A percentile compares a stretch with the other conserved stretches of the same genome.
Conservation (phyloP, 2,329 filamentous ascomycete species). For the Penicillium sp. region DNA sequence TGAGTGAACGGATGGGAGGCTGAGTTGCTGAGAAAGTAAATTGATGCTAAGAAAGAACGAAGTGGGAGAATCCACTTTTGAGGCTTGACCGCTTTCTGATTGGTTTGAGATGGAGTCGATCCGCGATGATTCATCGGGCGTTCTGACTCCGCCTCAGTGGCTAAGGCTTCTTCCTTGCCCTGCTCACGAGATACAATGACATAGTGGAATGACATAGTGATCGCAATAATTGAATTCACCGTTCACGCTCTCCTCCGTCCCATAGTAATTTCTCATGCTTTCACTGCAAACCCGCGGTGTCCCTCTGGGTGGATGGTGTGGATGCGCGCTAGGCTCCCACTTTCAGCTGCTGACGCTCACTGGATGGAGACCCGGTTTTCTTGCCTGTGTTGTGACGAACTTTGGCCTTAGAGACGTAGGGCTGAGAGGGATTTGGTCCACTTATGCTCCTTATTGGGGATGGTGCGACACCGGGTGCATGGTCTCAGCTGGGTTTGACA, state of each 20-base stretch:
- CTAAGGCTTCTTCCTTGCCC: neutral
- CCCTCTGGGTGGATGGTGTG: neutral
- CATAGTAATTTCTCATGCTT: neutral
- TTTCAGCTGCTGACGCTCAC: conserved; percentile 26
- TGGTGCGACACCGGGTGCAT: neutral
- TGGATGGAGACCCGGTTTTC: neutral
- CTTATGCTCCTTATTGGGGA: neutral
- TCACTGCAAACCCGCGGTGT: neutral
- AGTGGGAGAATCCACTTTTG: neutral
- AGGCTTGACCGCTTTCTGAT: neutral
- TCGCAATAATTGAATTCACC: neutral
- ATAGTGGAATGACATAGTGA: neutral
- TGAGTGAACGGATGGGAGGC: conserved; percentile 12
- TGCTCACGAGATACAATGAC: neutral
- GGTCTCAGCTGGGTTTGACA: conserved; percentile 6
- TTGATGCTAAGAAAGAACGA: neutral
- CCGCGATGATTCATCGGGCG: conserved; percentile 3
- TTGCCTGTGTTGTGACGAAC: neutral
- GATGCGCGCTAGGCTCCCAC: conserved; percentile 17
- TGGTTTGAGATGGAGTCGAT: neutral
- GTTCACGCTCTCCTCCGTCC: neutral
- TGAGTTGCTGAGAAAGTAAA: conserved; percentile 8
- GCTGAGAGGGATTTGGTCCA: conserved; percentile 3
- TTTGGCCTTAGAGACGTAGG: neutral
- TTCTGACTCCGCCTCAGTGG: conserved; percentile 4